Evolutionary conservation across 2,329 filamentous ascomycete species (phyloP).

Genomic region (Stemphylium lycopersici): DNA sequence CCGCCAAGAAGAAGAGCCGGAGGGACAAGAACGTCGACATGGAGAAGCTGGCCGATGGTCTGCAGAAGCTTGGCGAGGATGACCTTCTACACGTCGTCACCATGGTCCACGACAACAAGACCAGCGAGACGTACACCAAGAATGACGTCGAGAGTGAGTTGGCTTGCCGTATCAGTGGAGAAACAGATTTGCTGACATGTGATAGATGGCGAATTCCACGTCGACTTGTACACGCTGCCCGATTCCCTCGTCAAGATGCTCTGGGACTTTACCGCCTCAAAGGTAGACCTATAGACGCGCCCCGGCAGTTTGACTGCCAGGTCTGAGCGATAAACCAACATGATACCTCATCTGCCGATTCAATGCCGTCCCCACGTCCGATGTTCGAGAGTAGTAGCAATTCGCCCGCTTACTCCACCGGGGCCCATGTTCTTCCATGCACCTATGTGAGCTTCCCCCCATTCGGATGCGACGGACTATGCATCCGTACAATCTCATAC

Average conservation of each 20-base stretch:
- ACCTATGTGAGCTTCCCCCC: background rate
- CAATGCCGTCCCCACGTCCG: background rate
- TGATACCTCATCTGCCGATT: background rate
- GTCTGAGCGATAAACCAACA: background rate
- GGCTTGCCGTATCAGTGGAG: background rate
- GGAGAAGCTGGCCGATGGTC: constrained; percentile 92
- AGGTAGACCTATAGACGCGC: constrained; percentile 40
- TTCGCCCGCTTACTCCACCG: background rate
- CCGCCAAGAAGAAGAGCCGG: constrained; percentile 77
- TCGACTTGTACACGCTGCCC: constrained; percentile 96
- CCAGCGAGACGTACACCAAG: constrained; percentile 90
- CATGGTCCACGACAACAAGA: constrained; percentile 98
- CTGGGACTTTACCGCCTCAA: constrained; percentile 76
- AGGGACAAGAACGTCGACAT: constrained; percentile 77
- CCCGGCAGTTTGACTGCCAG: background rate
- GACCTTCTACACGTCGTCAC: constrained; percentile 94
- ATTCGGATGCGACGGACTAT: background rate
- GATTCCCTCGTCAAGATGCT: constrained; percentile 89
- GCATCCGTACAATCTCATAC: background rate
- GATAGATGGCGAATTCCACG: constrained; percentile 92
- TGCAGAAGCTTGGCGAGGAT: constrained; percentile 89
- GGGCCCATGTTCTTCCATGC: background rate
- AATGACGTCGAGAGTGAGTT: constrained; percentile 92
- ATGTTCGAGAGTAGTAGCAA: background rate
- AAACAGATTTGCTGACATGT: constrained; percentile 26